A percentile compares a stretch with the other conserved stretches of the same genome.
phyloP scores from a whole-genome alignment of 2,329 filamentous ascomycete species.

The Talaromyces sp. region DNA sequence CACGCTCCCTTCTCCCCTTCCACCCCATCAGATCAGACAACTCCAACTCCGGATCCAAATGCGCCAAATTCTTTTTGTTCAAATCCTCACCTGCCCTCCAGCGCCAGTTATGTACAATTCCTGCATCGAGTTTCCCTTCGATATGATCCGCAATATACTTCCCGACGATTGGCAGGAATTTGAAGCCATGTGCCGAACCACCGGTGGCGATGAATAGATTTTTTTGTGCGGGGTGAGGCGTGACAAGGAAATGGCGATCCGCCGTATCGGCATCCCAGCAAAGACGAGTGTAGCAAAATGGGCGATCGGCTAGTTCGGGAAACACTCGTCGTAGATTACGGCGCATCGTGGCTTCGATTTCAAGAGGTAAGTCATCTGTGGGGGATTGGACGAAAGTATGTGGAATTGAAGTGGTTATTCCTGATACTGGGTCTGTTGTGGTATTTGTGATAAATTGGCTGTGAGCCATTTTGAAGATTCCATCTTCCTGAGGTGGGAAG shows the following conservation, averaged over 20 bases:
- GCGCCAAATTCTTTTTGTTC: slow-evolving; percentile 20
- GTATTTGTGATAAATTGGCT: slow-evolving; percentile 56
- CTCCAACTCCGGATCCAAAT: slow-evolving; percentile 23
- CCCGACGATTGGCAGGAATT: slow-evolving; percentile 60
- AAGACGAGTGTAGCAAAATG: slow-evolving; percentile 38
- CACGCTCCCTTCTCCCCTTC: slow-evolving; percentile 17
- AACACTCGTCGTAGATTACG: slow-evolving; percentile 10
- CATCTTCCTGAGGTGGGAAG: slow-evolving; percentile 26
- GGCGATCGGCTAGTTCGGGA: slow-evolving; percentile 8
- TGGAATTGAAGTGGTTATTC: slow-evolving; percentile 7
- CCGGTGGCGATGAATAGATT: slow-evolving; percentile 58
- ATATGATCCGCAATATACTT: slow-evolving; percentile 45
- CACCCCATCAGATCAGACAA: slow-evolving; percentile 20
- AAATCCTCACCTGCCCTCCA: slow-evolving; percentile 14
- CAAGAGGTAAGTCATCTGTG: slow-evolving; percentile 4
- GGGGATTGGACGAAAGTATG: slow-evolving; percentile 9
- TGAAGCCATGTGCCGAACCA: slow-evolving; percentile 61
- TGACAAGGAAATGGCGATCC: slow-evolving; percentile 59
- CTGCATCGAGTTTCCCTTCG: slow-evolving; percentile 23
- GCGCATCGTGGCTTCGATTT: slow-evolving; percentile 13
- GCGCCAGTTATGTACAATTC: slow-evolving; percentile 7
- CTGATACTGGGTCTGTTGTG: slow-evolving; percentile 7
- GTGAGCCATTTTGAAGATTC: slow-evolving; percentile 58
- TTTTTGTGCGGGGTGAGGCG: slow-evolving; percentile 45
- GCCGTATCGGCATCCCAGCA: slow-evolving; percentile 60